Conservation (phyloP, 495 filamentous ascomycete species). For the Lasiosphaeriaceae sp. region DNA sequence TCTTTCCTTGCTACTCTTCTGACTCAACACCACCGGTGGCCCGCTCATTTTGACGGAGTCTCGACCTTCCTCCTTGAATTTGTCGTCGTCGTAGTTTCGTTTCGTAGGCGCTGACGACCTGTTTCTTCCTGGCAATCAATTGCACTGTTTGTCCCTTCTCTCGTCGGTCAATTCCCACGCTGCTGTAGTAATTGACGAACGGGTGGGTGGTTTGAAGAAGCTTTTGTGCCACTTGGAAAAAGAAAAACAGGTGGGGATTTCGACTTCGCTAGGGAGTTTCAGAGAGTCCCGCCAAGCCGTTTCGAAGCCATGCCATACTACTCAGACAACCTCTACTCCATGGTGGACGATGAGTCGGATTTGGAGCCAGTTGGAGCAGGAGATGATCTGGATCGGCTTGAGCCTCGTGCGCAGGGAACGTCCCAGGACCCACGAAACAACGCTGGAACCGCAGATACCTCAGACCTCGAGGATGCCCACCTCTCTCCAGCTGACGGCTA, state of each 20-base stretch:
- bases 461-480: slow-evolving; percentile 14
- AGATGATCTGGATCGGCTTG: slow-evolving; percentile 10
- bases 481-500: slow-evolving; percentile 43
- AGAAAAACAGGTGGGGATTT: not conserved
- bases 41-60: too few species aligned
- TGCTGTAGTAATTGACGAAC: not conserved
- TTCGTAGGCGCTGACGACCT: too few species aligned
- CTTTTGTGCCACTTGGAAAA: not conserved
- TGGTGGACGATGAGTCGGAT: slow-evolving; percentile 33
- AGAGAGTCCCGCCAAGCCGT: slow-evolving; percentile 11
- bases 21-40: too few species aligned
- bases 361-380: slow-evolving; percentile 14
- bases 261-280: slow-evolving; percentile 2
- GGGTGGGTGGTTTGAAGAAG: slow-evolving; percentile 15
- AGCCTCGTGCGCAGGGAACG: not conserved
- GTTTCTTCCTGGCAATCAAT: not conserved
- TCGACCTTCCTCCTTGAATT: too few species aligned
- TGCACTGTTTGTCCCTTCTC: not conserved
- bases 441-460: not conserved
- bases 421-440: slow-evolving; percentile 1
- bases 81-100: too few species aligned
- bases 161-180: not conserved
- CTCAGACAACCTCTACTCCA: slow-evolving; percentile 43
- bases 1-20: not conserved
- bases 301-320: slow-evolving; percentile 36